These are phyloP conservation scores for Areca catechu DNA, from an alignment of 176 grass and related monocot species.

Conservation along the genomic window DNA sequence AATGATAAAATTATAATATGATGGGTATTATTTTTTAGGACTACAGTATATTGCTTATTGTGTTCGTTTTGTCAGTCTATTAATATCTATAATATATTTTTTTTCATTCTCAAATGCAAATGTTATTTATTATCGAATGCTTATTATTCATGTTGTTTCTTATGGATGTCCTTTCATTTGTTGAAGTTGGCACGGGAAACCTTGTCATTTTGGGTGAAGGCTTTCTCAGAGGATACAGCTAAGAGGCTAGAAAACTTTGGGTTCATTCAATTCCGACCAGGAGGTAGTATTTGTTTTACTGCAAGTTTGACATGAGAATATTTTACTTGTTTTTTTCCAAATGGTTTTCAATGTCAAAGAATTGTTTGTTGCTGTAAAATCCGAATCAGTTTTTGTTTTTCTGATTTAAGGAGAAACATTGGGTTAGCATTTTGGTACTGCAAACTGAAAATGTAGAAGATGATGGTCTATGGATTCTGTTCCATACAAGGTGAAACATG, in stretches of 20 bases:
- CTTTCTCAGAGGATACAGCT: constrained; percentile 97
- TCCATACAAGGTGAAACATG: too few species aligned
- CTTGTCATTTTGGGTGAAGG: constrained; percentile 99
- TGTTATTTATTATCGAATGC: not conserved
- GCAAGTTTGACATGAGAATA: not conserved
- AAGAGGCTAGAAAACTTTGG: constrained; percentile 97
- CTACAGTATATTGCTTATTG: too few species aligned
- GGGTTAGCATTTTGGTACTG: too few species aligned
- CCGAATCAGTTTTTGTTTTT: too few species aligned
- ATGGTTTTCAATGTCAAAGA: too few species aligned
- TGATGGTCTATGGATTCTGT: too few species aligned
- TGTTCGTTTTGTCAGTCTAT: not conserved
- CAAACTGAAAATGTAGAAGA: too few species aligned
- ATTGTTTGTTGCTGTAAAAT: too few species aligned
- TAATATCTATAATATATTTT: not conserved
- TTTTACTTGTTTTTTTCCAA: too few species aligned
- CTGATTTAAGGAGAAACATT: too few species aligned
- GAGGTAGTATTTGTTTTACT: constrained; percentile 51
- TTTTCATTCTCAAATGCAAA: not conserved
- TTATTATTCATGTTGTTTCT: not conserved
- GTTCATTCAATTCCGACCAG: constrained; percentile 98
- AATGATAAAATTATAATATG: too few species aligned
- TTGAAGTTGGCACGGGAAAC: constrained; percentile 90
- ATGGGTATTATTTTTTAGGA: too few species aligned
- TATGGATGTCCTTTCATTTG: constrained; percentile 20